Evolutionary conservation across 768 basidiomycete genomes (phyloP).

Genomic region (Artomyces pyxidatus): DNA sequence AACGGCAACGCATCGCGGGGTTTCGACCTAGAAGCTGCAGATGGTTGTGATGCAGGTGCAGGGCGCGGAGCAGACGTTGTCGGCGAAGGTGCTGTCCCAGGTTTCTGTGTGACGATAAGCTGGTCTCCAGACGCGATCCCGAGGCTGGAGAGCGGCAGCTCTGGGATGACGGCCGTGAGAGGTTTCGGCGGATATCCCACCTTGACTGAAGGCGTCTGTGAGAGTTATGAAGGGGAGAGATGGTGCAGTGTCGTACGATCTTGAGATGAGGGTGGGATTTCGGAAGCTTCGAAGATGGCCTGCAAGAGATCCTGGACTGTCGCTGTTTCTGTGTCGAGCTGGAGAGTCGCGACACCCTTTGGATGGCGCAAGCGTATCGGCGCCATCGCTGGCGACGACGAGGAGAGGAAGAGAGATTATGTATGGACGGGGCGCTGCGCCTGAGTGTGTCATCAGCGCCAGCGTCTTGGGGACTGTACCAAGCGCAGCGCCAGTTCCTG

Average conservation of each 20-base stretch:
- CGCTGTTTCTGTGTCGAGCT: conserved; percentile 50
- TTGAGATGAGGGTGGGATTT: conserved; percentile 72
- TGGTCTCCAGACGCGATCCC: conserved; percentile 78
- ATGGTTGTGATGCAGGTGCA: no score
- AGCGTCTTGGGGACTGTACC: no score
- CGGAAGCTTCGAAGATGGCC: conserved; percentile 54
- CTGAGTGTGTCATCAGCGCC: no score
- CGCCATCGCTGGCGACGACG: conserved; percentile 38
- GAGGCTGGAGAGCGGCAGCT: conserved; percentile 67
- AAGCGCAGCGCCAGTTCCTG: no score
- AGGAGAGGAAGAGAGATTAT: neutral
- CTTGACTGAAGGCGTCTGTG: conserved; percentile 42
- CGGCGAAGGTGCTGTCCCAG: conserved; percentile 18
- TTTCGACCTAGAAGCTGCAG: conserved; percentile 17
- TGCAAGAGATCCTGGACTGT: conserved; percentile 74
- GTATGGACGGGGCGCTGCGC: no score
- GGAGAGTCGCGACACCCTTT: conserved; percentile 71
- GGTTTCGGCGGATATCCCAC: conserved; percentile 78
- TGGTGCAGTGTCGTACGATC: conserved; percentile 45
- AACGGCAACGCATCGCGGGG: neutral
- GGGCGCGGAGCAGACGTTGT: conserved; percentile 8
- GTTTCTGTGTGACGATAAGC: conserved; percentile 61
- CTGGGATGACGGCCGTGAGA: conserved; percentile 56
- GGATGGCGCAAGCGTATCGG: conserved; percentile 79
- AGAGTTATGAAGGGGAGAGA: neutral